Evolutionary conservation across 1,284 basidiomycete genomes (phyloP), one percentile per base, ranked within the genome.

Genomic region (Ustilago hordei): DNA sequence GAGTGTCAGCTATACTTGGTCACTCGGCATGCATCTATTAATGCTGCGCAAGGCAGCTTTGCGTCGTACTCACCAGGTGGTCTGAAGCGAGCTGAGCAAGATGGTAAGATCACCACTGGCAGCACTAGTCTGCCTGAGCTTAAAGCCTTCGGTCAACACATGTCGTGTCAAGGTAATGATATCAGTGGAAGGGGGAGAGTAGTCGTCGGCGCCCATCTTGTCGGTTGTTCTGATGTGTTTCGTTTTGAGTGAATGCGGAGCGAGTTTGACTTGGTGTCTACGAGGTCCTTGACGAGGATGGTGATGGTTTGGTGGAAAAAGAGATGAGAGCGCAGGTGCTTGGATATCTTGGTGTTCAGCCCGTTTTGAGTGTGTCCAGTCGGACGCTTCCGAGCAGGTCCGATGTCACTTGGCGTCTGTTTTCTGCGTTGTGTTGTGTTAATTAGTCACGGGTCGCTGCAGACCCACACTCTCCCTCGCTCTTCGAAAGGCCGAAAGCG

Each of bases 51-150:
- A 23, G 17, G 34, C 31, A 19, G 19, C 55, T 41, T 17, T 41
- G 47, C 19, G 36, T 41, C n/a, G 23, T 15, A 58, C 79, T 75
- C 63, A 81, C 79, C 89, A 89, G 12, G 81, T 83, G 77, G 95
- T 93, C 87, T 98, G 95, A 85, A 99, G 97, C 62, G 95, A 95
- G 73, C 92, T 95, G 78, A 99, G 90, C 67, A 99, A 90, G 75
- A 99, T 88, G 17, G 97, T 99, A 64, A 99, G 89, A 88, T 99
- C 97, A 78, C 97, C 96, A 57, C 78, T 81, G 4, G 82, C 80
- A 39, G 81, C 80, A 34, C 72, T 77, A 28, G 66, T 60, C 56
- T 73, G 45, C 32, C 69, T 69, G 12, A 60, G 64, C 36, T 72
- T 63, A 64, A 82, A 76, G 48, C 84, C 84, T 53, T 85, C 81